Evolutionary conservation across 345 rosid species (phyloP).

Genomic region (Heritiera littoralis): DNA sequence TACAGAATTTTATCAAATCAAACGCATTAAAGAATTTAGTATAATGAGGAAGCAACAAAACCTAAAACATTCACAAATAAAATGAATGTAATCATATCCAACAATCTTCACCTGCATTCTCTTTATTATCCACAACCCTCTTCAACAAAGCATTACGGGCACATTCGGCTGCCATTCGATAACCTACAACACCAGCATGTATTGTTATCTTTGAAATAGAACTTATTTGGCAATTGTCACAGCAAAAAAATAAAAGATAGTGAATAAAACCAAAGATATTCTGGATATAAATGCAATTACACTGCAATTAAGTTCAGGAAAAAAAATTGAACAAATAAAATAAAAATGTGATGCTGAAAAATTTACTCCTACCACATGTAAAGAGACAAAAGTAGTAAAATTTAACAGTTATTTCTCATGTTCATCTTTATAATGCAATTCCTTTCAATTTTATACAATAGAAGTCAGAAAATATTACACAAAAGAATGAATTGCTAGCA

Average conservation of each 20-base stretch:
- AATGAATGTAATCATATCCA: constrained; percentile 6
- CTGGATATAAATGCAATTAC: not conserved
- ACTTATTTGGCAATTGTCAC: not conserved
- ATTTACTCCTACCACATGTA: no score
- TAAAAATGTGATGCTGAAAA: not conserved
- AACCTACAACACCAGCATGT: constrained; percentile 52
- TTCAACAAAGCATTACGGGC: constrained; percentile 72
- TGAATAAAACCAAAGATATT: constrained; percentile 5
- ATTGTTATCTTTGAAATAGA: not conserved
- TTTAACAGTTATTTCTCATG: not conserved
- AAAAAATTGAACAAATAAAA: not conserved
- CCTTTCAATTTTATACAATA: not conserved
- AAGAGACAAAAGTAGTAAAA: not conserved
- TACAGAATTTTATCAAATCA: not conserved
- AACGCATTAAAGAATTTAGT: not conserved
- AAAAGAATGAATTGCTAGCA: not conserved
- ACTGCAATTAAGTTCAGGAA: not conserved
- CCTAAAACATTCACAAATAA: not conserved
- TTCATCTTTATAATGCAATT: not conserved
- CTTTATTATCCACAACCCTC: constrained; percentile 80
- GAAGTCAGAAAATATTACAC: not conserved
- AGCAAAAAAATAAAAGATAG: constrained; percentile 6
- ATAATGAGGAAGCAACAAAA: not conserved
- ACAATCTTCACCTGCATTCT: constrained; percentile 57
- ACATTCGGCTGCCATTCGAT: constrained; percentile 92